phyloP scores from a whole-genome alignment of 164 flowering plant genomes.

The Nelumbo lutea region DNA sequence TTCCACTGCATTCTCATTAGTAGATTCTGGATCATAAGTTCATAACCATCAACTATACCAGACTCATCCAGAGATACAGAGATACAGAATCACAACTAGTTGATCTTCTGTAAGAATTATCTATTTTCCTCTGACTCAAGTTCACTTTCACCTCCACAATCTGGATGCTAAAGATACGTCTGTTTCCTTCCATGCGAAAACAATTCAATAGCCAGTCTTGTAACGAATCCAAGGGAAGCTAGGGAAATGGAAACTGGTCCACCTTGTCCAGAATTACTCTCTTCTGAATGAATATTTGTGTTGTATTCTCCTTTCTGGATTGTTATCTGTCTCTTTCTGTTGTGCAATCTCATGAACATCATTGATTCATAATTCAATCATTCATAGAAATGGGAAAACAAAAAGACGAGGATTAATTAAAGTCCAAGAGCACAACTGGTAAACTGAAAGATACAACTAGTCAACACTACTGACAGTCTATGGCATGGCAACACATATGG shows the following conservation, averaged over 20 bases:
- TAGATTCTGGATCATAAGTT: conserved; percentile 15
- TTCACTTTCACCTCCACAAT: conserved; percentile 36
- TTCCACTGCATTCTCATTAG: conserved; percentile 23
- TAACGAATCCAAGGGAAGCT: conserved; percentile 75
- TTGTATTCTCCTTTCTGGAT: conserved; percentile 23
- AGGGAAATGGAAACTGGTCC: conserved; percentile 71
- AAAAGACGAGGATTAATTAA: no score
- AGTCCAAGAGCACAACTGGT: not conserved
- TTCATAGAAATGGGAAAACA: not conserved
- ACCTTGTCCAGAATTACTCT: conserved; percentile 44
- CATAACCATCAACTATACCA: conserved; percentile 20
- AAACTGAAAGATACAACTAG: not conserved
- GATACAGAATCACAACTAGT: conserved; percentile 33
- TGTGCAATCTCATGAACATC: conserved; percentile 39
- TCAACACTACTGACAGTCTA: not conserved
- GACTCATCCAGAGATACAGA: conserved; percentile 16
- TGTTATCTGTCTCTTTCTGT: conserved; percentile 17
- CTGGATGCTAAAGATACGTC: conserved; percentile 24
- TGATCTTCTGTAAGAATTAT: conserved; percentile 20
- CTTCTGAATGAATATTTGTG: conserved; percentile 26
- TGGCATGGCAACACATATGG: not conserved
- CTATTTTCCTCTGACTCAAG: conserved; percentile 17
- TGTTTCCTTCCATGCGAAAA: conserved; percentile 57
- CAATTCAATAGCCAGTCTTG: conserved; percentile 73
- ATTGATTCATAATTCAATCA: conserved; percentile 5